Conservation (phyloP, 2,329 filamentous ascomycete genomes). For the Triangularia verruculosa region DNA sequence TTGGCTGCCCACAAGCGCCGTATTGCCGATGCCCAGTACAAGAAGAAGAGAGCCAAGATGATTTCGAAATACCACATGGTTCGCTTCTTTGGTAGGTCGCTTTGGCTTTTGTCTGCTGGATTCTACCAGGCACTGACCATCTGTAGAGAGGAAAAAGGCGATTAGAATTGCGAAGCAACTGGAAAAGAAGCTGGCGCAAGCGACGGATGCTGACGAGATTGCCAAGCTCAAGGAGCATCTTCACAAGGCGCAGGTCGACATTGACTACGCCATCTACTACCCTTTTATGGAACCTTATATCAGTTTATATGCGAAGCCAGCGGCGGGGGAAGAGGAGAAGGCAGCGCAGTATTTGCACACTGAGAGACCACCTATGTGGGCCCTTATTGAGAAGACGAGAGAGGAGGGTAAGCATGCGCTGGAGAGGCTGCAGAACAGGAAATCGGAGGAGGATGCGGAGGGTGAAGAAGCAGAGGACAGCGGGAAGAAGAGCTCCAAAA, state of each 20-base stretch:
- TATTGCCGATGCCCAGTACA: slow-evolving; percentile 55
- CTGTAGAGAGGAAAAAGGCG: slow-evolving; percentile 68
- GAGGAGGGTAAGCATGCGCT: slow-evolving; percentile 51
- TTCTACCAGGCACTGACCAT: not conserved
- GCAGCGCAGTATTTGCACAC: slow-evolving; percentile 43
- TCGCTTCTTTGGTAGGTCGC: slow-evolving; percentile 69
- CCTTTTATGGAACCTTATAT: slow-evolving; percentile 70
- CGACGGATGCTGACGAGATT: slow-evolving; percentile 50
- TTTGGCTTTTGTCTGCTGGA: not conserved
- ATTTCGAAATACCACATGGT: slow-evolving; percentile 81
- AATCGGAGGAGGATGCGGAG: slow-evolving; percentile 27
- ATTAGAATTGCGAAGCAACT: slow-evolving; percentile 64
- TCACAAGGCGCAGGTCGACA: slow-evolving; percentile 69
- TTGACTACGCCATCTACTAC: slow-evolving; percentile 71
- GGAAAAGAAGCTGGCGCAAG: slow-evolving; percentile 53
- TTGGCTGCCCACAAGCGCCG: slow-evolving; percentile 64
- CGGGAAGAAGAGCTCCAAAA: not conserved
- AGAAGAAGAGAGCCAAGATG: slow-evolving; percentile 64
- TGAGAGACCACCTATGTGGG: slow-evolving; percentile 63
- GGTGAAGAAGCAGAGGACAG: not conserved
- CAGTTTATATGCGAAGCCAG: slow-evolving; percentile 49
- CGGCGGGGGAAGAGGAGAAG: slow-evolving; percentile 36
- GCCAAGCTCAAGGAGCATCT: slow-evolving; percentile 53
- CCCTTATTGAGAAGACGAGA: slow-evolving; percentile 62
- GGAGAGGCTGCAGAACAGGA: slow-evolving; percentile 54